phyloP scores from a whole-genome alignment of 2,329 filamentous ascomycete species.

The Diaporthe velutina region DNA sequence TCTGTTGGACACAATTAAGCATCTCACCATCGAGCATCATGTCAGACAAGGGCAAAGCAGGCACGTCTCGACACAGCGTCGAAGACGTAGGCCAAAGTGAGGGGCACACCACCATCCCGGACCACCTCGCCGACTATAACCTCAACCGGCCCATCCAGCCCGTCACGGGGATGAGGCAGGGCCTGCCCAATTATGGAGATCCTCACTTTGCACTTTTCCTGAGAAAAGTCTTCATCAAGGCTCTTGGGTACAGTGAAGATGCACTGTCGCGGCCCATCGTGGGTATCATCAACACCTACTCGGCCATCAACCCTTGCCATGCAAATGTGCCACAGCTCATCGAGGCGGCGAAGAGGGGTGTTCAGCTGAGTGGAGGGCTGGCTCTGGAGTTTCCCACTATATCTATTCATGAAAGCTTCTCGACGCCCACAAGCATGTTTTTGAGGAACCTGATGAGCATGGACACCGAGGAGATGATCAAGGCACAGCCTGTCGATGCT shows the following conservation, averaged over 20 bases:
- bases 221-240: conserved; percentile 83
- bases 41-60: not conserved
- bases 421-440: conserved; percentile 81
- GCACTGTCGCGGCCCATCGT: conserved; percentile 78
- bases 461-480: conserved; percentile 85
- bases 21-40: not conserved
- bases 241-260: conserved; percentile 79
- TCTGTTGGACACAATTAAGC: not conserved
- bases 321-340: conserved; percentile 79
- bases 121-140: conserved; percentile 71
- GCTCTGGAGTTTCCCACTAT: conserved; percentile 82
- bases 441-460: conserved; percentile 82
- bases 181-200: conserved; percentile 78
- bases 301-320: conserved; percentile 81
- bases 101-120: conserved; percentile 46
- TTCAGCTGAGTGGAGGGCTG: conserved; percentile 75
- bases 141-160: conserved; percentile 65
- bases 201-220: conserved; percentile 82
- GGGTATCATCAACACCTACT: conserved; percentile 82
- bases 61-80: not conserved
- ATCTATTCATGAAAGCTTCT: conserved; percentile 77
- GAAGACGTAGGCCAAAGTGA: not conserved
- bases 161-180: conserved; percentile 69
- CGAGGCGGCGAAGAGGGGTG: conserved; percentile 76
- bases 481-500: conserved; percentile 77